Evolutionary conservation across 805 yeast species (phyloP).

Genomic region (Candida ipomoeae): DNA sequence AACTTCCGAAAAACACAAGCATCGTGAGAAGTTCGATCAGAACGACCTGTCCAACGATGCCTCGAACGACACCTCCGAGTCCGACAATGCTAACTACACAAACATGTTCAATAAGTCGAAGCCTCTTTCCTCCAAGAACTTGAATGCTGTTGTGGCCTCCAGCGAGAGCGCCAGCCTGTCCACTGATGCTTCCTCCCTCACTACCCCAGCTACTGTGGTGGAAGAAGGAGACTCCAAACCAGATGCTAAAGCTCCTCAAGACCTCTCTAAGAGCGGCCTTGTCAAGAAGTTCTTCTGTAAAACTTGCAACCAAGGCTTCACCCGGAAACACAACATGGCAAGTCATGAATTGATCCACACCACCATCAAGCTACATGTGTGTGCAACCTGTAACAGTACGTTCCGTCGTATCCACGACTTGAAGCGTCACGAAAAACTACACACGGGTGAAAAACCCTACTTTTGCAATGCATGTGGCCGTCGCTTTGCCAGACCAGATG

Average conservation of each 20-base stretch:
- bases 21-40: slow-evolving; percentile 10
- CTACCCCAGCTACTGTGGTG: slow-evolving; percentile 8
- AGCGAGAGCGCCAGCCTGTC: not conserved
- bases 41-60: slow-evolving; percentile 19
- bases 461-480: slow-evolving; percentile 58
- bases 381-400: slow-evolving; percentile 55
- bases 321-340: slow-evolving; percentile 70
- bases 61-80: slow-evolving; percentile 19
- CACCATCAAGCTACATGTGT: slow-evolving; percentile 57
- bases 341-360: slow-evolving; percentile 70
- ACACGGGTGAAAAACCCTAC: slow-evolving; percentile 71
- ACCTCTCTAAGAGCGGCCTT: slow-evolving; percentile 2
- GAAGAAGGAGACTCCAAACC: slow-evolving; percentile 6
- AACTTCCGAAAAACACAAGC: slow-evolving; percentile 3
- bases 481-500: slow-evolving; percentile 71
- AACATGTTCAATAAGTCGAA: slow-evolving; percentile 1
- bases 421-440: slow-evolving; percentile 70
- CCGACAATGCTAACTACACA: slow-evolving; percentile 8
- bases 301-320: slow-evolving; percentile 59
- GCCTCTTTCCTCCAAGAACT: slow-evolving; percentile 7
- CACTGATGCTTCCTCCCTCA: not conserved
- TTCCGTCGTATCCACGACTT: slow-evolving; percentile 75
- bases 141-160: not conserved
- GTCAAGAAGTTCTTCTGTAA: slow-evolving; percentile 47
- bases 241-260: slow-evolving; percentile 1